These are phyloP conservation scores for Mallotus nudiflorus DNA, from an alignment of 345 rosid species.

Conservation along the genomic window DNA sequence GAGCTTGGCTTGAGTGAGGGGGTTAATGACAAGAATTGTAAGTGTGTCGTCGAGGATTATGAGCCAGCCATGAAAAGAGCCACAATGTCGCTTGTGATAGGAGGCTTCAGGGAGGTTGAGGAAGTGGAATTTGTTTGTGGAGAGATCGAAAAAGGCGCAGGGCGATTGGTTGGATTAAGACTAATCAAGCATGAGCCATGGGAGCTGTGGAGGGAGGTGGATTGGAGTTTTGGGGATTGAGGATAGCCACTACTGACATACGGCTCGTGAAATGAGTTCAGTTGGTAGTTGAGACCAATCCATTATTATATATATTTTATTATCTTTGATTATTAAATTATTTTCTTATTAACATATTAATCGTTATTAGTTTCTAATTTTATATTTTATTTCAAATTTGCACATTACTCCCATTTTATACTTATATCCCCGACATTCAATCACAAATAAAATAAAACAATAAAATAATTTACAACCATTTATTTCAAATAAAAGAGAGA, in stretches of 20 bases:
- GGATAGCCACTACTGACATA: slow-evolving; percentile 42
- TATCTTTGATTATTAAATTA: too few species aligned
- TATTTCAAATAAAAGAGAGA: too few species aligned
- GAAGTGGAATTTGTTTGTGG: slow-evolving; percentile 35
- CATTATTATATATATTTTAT: slow-evolving; percentile 36
- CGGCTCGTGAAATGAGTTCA: slow-evolving; percentile 44
- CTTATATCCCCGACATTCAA: too few species aligned
- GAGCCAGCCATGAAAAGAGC: slow-evolving; percentile 70
- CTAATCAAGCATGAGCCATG: slow-evolving; percentile 57
- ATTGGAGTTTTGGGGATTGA: slow-evolving; percentile 36
- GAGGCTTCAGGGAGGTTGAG: slow-evolving; percentile 42
- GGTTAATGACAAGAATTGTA: slow-evolving; percentile 41
- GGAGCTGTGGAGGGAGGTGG: slow-evolving; percentile 61
- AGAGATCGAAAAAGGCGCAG: slow-evolving; percentile 47
- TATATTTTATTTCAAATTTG: too few species aligned
- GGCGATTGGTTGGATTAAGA: slow-evolving; percentile 21
- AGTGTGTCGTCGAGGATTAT: slow-evolving; percentile 52
- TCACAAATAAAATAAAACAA: too few species aligned
- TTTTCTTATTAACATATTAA: too few species aligned
- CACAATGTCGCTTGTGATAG: slow-evolving; percentile 41
- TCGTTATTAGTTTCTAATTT: too few species aligned
- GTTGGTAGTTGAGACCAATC: slow-evolving; percentile 56
- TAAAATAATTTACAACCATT: too few species aligned
- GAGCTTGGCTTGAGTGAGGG: slow-evolving; percentile 41
- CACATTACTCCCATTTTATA: too few species aligned